Evolutionary conservation across 768 basidiomycete genomes (phyloP), one percentile per base, ranked within the genome.

Genomic region (Phanerochaete sordida): DNA sequence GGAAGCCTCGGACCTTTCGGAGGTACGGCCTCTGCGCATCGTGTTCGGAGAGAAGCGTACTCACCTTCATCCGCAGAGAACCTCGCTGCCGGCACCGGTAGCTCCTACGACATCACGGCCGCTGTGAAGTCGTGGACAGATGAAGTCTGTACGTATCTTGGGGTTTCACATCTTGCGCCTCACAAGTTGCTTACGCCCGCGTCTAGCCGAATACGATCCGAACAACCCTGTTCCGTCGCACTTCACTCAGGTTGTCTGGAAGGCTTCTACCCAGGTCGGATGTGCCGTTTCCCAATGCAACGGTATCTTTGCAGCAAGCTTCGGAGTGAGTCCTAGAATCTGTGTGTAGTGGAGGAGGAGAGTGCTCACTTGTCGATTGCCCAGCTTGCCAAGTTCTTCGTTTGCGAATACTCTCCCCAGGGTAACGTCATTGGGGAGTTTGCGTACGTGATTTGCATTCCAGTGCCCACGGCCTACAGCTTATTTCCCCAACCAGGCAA

Each of bases 221-320:
- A 77, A 66, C 65, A 83, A 82, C 70, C 88, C 88, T 1, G 62
- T 71, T 43, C 65, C 80, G 19, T 87, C 86, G 50, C 89, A 91
- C 69, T 91, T 86, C 67, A 90, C 89, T 9, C 88, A 90, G 69
- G 66, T 70, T 35, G 87, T 91, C 8, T 91, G 89, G 88, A 90
- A 90, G 71, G 76, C 70, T 6, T 80, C 83, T 24, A 82, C 79
- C 1, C 73, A 87, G 61, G 76, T 90, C 23, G 88, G 87, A 24
- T 90, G 87, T 65, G 87, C 85, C 43, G 74, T 81, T 28, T 73
- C 79, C 59, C 67, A 70, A 9, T 89, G 87, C 70, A 74, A 73
- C 65, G 83, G 82, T 27, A 86, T 88, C 59, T 86, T 90, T 67
- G 73, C 66, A 63, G 63, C 82, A 24, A 76, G 73, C 39, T 84